Evolutionary conservation across 1,284 basidiomycete species (phyloP).

Genomic region (Amylostereum chailletii): DNA sequence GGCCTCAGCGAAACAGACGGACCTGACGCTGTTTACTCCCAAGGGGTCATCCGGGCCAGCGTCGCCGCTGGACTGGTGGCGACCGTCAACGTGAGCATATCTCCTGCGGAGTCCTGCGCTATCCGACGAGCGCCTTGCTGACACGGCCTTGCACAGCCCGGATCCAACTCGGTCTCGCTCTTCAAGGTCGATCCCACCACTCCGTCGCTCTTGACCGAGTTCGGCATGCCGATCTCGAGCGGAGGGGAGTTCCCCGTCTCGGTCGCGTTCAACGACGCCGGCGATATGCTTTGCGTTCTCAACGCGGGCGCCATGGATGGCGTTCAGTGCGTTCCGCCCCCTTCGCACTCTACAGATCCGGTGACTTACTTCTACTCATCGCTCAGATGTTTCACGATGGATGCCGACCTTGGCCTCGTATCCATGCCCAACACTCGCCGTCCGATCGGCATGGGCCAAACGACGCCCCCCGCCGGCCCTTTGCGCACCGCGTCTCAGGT

Average conservation of each 20-base stretch:
- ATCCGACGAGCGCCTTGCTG: neutral
- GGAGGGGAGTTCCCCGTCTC: conserved; percentile 43
- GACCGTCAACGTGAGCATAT: conserved; percentile 33
- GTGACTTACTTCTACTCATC: neutral
- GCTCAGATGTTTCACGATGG: conserved; percentile 33
- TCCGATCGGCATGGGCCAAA: conserved; percentile 33
- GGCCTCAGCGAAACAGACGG: conserved; percentile 29
- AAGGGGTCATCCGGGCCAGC: conserved; percentile 36
- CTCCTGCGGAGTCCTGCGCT: neutral
- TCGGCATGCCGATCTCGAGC: conserved; percentile 32
- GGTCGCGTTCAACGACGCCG: conserved; percentile 31
- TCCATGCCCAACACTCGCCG: conserved; percentile 31
- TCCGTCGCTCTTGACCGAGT: conserved; percentile 28
- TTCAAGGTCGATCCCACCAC: conserved; percentile 35
- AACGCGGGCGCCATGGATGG: conserved; percentile 39
- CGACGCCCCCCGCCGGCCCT: conserved; percentile 30
- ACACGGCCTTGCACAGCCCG: conserved; percentile 22
- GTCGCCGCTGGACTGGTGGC: conserved; percentile 30
- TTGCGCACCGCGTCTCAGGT: conserved; percentile 33
- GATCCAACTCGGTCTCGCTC: conserved; percentile 38
- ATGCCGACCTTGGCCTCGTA: conserved; percentile 29
- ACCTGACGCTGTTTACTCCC: conserved; percentile 38
- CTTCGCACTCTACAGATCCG: neutral
- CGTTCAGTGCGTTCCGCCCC: conserved; percentile 27
- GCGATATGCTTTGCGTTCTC: conserved; percentile 31